Evolutionary conservation across 225 moss, liverwort and hornwort genomes (phyloP), one percentile per base, ranked within the genome.

Genomic region (Antitrichia curtipendula): DNA sequence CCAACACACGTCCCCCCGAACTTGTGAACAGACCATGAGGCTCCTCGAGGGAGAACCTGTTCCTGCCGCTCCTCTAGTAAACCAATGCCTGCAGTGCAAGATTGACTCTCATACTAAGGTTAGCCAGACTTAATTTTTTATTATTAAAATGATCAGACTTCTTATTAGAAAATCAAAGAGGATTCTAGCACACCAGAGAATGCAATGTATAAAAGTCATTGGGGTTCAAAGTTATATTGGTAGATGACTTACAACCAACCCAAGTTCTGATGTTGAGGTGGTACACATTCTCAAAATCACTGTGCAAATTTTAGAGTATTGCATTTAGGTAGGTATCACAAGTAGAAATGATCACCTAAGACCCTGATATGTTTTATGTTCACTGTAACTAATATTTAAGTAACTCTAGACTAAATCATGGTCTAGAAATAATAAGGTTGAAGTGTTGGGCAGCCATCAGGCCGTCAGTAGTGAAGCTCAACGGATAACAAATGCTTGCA

Each of bases 1-100:
- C 96, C 96, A 36, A 99, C 95, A 90, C 97, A 99, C 75, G 97
- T 99, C 60, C 99, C 97, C 61, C 99, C 97, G 62, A 99, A 99
- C 85, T 97, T 99, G 89, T 99, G 99, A 70, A 99, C 94, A 49
- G 95, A 87, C 99, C 97, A 97, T 76, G 96, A 91, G 78, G 91
- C 93, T 9, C 97, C 97, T 70, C 94, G 94, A 36, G 96, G 97
- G 57, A 99, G 82, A 66, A 90, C 87, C 63, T 91, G 82, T 58
- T 86, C 93, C 88, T 90, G 86, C 12, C 36, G 66, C 53, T 95
- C 95, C 72, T 89, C 92, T 47, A 90, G 74, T 59, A 97, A 84
- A 75, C 90, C 92, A 21, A 93, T 88, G 71, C 95, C 96, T 96
- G 93, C 43, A 90, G 49, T 22, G 38, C 60, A 71, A 59, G 17